Evolutionary conservation across 2,329 filamentous ascomycete genomes (phyloP).

Genomic region (Cyphellophora europaea): DNA sequence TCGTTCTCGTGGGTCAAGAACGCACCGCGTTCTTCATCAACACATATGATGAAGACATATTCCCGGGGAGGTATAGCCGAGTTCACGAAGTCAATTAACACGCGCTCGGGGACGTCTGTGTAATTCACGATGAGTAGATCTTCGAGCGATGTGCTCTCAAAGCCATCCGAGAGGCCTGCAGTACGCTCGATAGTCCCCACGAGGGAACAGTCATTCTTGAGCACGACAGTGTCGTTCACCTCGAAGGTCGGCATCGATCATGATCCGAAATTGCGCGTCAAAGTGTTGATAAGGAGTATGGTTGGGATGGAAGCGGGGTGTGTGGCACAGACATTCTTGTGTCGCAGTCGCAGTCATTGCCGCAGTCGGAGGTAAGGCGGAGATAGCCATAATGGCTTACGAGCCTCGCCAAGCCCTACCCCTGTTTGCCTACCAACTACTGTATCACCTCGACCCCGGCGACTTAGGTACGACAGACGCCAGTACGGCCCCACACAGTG

Average conservation of each 20-base stretch:
- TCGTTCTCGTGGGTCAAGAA: slow-evolving; percentile 32
- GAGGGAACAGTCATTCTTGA: slow-evolving; percentile 27
- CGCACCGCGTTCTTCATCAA: slow-evolving; percentile 29
- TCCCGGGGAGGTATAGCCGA: slow-evolving; percentile 35
- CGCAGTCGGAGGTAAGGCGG: too few relatives aligned
- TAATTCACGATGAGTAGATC: slow-evolving; percentile 25
- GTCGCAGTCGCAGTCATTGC: too few relatives aligned
- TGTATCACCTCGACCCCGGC: too few relatives aligned
- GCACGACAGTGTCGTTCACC: slow-evolving; percentile 30
- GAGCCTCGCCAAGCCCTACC: too few relatives aligned
- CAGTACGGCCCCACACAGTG: too few relatives aligned
- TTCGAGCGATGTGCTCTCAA: slow-evolving; percentile 16
- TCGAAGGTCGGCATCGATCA: slow-evolving; percentile 15
- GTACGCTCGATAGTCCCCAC: slow-evolving; percentile 36
- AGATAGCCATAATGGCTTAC: too few relatives aligned
- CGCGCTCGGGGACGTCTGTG: slow-evolving; percentile 20
- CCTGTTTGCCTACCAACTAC: too few relatives aligned
- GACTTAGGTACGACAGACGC: too few relatives aligned
- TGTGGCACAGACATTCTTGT: too few relatives aligned
- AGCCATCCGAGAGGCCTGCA: slow-evolving; percentile 15
- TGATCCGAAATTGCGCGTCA: too few relatives aligned
- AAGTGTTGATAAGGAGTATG: too few relatives aligned
- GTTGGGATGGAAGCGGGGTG: too few relatives aligned
- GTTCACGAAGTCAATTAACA: slow-evolving; percentile 16
- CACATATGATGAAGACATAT: slow-evolving; percentile 39